Percentiles rank a stretch among this genome's conserved stretches.
phyloP scores from a whole-genome alignment of 2,329 filamentous ascomycete genomes.

The Aureobasidium mangrovei region DNA sequence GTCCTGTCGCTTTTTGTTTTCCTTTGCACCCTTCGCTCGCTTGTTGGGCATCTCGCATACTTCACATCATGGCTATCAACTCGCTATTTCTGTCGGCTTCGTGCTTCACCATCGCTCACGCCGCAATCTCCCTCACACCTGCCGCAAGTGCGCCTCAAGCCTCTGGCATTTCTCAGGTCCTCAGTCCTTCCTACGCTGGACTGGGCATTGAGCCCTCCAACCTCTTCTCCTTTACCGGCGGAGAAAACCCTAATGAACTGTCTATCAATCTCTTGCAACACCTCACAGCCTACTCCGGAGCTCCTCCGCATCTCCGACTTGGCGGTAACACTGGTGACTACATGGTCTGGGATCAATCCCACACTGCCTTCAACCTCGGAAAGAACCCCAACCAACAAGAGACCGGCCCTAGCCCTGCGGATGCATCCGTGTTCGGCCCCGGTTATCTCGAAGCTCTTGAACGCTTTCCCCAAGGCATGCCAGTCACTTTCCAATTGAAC shows the following conservation, averaged over 20 bases:
- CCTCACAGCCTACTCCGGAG: slow-evolving; percentile 41
- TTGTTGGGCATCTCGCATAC: slow-evolving; percentile 4
- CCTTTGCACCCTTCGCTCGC: not conserved
- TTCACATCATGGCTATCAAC: slow-evolving; percentile 12
- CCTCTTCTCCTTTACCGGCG: slow-evolving; percentile 43
- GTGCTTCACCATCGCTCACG: slow-evolving; percentile 7
- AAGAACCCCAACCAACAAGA: slow-evolving; percentile 27
- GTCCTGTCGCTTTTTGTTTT: slow-evolving; percentile 9
- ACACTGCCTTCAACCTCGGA: slow-evolving; percentile 27
- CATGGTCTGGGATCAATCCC: slow-evolving; percentile 36
- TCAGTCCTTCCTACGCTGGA: slow-evolving; percentile 40
- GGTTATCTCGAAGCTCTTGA: slow-evolving; percentile 39
- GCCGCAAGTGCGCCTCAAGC: slow-evolving; percentile 22
- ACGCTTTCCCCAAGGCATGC: slow-evolving; percentile 42
- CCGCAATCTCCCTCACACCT: slow-evolving; percentile 26
- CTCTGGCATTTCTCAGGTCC: slow-evolving; percentile 25
- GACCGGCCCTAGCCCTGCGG: slow-evolving; percentile 35
- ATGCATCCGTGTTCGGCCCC: slow-evolving; percentile 40
- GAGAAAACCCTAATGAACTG: slow-evolving; percentile 33
- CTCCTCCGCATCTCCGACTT: slow-evolving; percentile 40
- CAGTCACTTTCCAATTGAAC: slow-evolving; percentile 43
- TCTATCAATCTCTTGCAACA: slow-evolving; percentile 42
- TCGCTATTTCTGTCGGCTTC: slow-evolving; percentile 6
- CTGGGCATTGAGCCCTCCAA: slow-evolving; percentile 47
- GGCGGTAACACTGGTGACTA: slow-evolving; percentile 46